phyloP scores from a whole-genome alignment of 2,329 filamentous ascomycete species.

The Scytalidium lignicola region DNA sequence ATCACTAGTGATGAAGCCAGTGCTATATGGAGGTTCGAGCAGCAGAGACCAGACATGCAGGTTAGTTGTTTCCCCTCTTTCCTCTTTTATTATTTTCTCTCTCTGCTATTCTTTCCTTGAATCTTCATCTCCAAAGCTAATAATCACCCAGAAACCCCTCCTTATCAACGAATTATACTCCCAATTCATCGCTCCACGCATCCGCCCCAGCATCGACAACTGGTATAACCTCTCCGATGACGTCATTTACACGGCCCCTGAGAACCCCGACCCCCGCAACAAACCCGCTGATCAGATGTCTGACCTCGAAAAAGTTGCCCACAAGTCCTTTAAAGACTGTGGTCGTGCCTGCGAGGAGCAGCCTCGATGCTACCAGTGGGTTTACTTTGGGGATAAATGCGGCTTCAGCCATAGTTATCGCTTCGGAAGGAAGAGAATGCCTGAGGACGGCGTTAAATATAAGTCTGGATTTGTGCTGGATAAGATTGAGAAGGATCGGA shows the following conservation, averaged over 20 bases:
- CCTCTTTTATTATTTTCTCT: too few relatives aligned
- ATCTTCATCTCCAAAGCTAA: constrained; percentile 15
- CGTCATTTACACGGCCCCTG: constrained; percentile 37
- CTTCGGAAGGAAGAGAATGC: constrained; percentile 7
- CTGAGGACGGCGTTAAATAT: constrained; percentile 2
- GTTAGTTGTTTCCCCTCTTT: background rate
- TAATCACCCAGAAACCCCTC: constrained; percentile 33
- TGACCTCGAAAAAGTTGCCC: constrained; percentile 38
- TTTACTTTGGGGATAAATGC: constrained; percentile 19
- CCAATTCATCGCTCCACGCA: constrained; percentile 39
- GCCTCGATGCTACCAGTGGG: constrained; percentile 31
- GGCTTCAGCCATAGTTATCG: constrained; percentile 8
- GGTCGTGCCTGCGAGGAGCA: constrained; percentile 40
- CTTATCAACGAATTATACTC: constrained; percentile 46
- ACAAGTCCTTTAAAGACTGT: constrained; percentile 39
- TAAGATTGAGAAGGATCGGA: constrained; percentile 1
- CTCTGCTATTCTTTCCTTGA: too few relatives aligned
- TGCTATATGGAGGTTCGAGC: constrained; percentile 48
- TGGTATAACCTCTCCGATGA: constrained; percentile 51
- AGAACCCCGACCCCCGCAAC: constrained; percentile 39
- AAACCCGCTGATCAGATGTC: constrained; percentile 32
- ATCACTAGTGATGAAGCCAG: constrained; percentile 48
- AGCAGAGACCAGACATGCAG: constrained; percentile 22
- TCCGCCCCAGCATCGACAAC: constrained; percentile 37
- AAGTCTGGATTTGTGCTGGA: constrained; percentile 6